These are phyloP conservation scores for Hibiscus syriacus DNA, from an alignment of 345 rosid genomes.

Conservation along the genomic window DNA sequence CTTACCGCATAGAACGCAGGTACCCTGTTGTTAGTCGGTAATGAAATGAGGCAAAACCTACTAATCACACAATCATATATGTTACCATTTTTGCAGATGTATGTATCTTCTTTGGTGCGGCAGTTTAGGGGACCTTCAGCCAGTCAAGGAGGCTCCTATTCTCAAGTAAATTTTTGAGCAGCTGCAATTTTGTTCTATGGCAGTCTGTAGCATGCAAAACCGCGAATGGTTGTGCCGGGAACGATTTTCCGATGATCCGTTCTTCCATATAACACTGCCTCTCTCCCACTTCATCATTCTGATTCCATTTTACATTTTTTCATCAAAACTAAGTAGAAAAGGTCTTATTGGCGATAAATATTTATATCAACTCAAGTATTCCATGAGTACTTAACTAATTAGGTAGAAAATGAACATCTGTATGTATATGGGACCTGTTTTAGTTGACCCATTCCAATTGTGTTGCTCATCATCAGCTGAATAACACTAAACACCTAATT, in stretches of 20 bases:
- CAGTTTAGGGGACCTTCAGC: conserved; percentile 55
- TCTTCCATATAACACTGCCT: neutral
- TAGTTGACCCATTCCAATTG: neutral
- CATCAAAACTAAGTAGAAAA: too few species aligned
- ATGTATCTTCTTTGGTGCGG: conserved; percentile 41
- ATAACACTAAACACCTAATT: neutral
- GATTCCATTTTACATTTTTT: too few species aligned
- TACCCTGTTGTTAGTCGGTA: conserved; percentile 15
- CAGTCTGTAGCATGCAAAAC: neutral
- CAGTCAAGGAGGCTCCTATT: conserved; percentile 52
- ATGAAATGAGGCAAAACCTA: neutral
- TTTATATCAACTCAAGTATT: too few species aligned
- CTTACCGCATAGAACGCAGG: conserved; percentile 72
- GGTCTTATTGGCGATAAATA: too few species aligned
- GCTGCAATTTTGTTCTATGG: conserved; percentile 11
- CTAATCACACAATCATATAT: neutral
- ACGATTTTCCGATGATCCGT: neutral
- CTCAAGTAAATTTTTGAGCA: conserved; percentile 59
- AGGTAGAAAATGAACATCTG: neutral
- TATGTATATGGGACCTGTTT: neutral
- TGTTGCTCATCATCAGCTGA: neutral
- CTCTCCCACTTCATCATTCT: neutral
- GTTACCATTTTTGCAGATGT: conserved; percentile 38
- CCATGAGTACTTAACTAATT: neutral
- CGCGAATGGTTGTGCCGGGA: neutral